Conservation (phyloP, 108 stramenopile species). For the Nannochloropsis salina region DNA sequence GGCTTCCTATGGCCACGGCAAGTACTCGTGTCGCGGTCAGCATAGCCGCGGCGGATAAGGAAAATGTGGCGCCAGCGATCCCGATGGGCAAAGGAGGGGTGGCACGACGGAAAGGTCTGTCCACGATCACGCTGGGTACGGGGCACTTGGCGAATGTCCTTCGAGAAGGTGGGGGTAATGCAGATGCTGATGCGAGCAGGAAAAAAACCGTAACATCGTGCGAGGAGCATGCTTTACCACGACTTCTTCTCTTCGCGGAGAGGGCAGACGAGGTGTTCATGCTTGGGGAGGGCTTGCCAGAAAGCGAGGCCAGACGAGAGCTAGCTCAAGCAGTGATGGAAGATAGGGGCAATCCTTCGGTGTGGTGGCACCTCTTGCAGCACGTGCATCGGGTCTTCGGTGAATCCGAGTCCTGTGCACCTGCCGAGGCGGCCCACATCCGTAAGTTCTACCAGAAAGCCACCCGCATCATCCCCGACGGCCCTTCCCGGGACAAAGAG, state of each 20-base stretch:
- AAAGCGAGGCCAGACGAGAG: neutral
- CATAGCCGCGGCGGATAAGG: neutral
- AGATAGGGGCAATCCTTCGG: neutral
- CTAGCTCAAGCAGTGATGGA: slow-evolving; percentile 13
- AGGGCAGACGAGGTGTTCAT: neutral
- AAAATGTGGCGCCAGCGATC: slow-evolving; percentile 10
- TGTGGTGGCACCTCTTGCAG: slow-evolving; percentile 17
- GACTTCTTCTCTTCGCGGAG: slow-evolving; percentile 10
- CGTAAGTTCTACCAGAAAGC: slow-evolving; percentile 19
- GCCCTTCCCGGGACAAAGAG: slow-evolving; percentile 9
- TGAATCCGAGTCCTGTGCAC: neutral
- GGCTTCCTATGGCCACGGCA: neutral
- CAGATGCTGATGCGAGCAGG: neutral
- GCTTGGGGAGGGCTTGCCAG: neutral
- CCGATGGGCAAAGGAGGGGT: neutral
- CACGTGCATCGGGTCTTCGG: neutral
- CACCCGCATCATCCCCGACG: neutral
- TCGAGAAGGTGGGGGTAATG: too few relatives aligned
- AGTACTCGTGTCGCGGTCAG: neutral
- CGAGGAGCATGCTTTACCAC: neutral
- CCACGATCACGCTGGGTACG: neutral
- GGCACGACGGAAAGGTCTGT: neutral
- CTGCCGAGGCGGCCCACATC: neutral
- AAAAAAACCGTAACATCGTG: neutral
- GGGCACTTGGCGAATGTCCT: too few relatives aligned